These are phyloP conservation scores for Cladophialophora chaetospira DNA, from an alignment of 2,329 filamentous ascomycete species.

Conservation along the genomic window DNA sequence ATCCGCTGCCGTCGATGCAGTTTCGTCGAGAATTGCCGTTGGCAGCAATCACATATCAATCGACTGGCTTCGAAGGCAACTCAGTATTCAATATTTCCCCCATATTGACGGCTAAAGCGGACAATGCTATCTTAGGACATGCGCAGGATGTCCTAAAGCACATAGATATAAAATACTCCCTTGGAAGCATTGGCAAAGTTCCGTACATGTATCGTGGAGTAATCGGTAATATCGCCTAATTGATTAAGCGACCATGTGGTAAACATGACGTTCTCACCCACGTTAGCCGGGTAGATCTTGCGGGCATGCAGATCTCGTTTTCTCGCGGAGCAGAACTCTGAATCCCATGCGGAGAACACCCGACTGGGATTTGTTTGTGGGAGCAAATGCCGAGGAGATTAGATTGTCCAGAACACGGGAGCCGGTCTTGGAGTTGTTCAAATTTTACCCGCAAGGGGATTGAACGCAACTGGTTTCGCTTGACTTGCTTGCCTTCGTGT, in stretches of 20 bases:
- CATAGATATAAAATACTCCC: too few relatives aligned
- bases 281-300: slow-evolving; percentile 2
- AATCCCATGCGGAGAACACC: slow-evolving; percentile 5
- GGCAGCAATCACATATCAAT: too few relatives aligned
- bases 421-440: neutral
- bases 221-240: neutral
- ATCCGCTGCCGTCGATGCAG: too few relatives aligned
- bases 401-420: neutral
- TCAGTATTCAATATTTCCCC: too few relatives aligned
- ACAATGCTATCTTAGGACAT: too few relatives aligned
- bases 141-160: too few relatives aligned
- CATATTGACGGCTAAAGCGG: too few relatives aligned
- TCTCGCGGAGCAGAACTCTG: neutral
- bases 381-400: neutral
- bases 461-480: neutral
- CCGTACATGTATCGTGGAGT: neutral
- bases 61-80: too few relatives aligned
- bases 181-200: too few relatives aligned
- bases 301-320: slow-evolving; percentile 8
- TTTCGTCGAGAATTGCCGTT: too few relatives aligned
- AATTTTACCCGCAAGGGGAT: neutral
- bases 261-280: neutral
- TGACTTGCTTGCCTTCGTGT: neutral
- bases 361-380: slow-evolving; percentile 1
- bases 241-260: neutral